Evolutionary conservation across 129 eudicot species (phyloP), one percentile per base, ranked within the genome.

Genomic region (Centrapalus pauciflorus): DNA sequence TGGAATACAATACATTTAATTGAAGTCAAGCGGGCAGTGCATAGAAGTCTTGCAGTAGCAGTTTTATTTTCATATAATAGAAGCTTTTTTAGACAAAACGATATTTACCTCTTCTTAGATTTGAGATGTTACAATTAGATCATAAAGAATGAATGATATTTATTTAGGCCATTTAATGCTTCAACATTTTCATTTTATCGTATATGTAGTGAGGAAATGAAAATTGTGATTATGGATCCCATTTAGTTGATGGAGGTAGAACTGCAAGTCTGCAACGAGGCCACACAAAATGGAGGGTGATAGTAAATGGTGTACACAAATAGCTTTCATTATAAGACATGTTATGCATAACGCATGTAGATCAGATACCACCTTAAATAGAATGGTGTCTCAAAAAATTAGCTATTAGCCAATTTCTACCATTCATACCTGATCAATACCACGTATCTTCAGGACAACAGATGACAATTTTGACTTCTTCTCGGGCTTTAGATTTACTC

Each of bases 381-480:
- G 52, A 46, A 46, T 21, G 52, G 52, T 24, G 7, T 46, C 17
- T 46, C 21, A 16, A 24, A 24, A 24, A 46, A 46, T 46, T 46
- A 46, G 52, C 52, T 46, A n/a, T 19, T 25, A 21, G 17, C 10
- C 2, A 24, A 16, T 54, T 67, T 34, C 29, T 30, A 23, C 50
- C 9, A 33, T 34, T 33, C 80, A 26, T 32, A 91, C 97, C 94
- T 93, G 92, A 83, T 93, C 98, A 68, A 93, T 88, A 26, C 98
- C 98, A 28, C 98, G 96, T 67, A 93, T 84, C 85, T 93, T 93
- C 58, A 93, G 81, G 54, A 93, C 98, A 14, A 93, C 98, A 1
- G 98, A 85, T 52, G 98, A 93, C 74, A 93, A 72, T 59, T 93
- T 93, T 2, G 98, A 93, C 77, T 93, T 93, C 79, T 85, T 93